A percentile compares a stretch with the other conserved stretches of the same genome.
These are phyloP conservation scores for Coemansia umbellata DNA, from an alignment of 192 early-diverging fungal genomes.

Conservation along the genomic window DNA sequence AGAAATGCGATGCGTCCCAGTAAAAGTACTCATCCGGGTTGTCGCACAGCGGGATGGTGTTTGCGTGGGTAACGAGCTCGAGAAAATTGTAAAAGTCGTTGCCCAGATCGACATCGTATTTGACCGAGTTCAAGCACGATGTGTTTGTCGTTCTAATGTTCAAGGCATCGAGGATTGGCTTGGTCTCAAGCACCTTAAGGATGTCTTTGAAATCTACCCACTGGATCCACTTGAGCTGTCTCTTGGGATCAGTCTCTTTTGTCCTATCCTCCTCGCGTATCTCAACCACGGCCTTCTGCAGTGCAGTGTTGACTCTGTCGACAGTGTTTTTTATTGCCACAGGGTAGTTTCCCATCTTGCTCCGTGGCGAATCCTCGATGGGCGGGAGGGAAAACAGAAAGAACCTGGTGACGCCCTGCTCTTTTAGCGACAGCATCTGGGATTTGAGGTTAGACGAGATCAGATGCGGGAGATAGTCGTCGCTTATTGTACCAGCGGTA, in stretches of 20 bases:
- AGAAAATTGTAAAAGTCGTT: conserved; percentile 53
- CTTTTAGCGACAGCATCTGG: conserved; percentile 43
- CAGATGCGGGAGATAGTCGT: conserved; percentile 39
- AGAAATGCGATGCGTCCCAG: conserved; percentile 51
- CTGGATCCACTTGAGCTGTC: conserved; percentile 44
- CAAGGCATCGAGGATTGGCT: conserved; percentile 33
- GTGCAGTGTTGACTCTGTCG: conserved; percentile 29
- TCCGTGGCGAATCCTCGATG: conserved; percentile 48
- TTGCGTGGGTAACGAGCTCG: conserved; percentile 48
- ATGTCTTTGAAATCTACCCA: conserved; percentile 46
- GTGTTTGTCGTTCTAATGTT: conserved; percentile 35
- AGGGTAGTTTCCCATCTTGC: conserved; percentile 50
- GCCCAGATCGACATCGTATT: conserved; percentile 46
- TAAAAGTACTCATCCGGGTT: conserved; percentile 49
- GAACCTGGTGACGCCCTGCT: conserved; percentile 37
- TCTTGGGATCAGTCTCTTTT: conserved; percentile 25
- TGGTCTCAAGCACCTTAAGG: conserved; percentile 27
- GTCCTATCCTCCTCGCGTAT: conserved; percentile 37
- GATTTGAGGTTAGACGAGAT: conserved; percentile 36
- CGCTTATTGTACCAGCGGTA: conserved; percentile 22
- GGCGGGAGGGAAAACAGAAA: conserved; percentile 47
- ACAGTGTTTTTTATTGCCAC: conserved; percentile 28
- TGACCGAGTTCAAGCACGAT: conserved; percentile 38
- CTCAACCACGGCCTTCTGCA: conserved; percentile 39
- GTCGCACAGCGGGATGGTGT: conserved; percentile 48